Evolutionary conservation across 2,329 filamentous ascomycete species (phyloP), one percentile per base, ranked within the genome.

Genomic region (Rhinocladiella mackenziei): DNA sequence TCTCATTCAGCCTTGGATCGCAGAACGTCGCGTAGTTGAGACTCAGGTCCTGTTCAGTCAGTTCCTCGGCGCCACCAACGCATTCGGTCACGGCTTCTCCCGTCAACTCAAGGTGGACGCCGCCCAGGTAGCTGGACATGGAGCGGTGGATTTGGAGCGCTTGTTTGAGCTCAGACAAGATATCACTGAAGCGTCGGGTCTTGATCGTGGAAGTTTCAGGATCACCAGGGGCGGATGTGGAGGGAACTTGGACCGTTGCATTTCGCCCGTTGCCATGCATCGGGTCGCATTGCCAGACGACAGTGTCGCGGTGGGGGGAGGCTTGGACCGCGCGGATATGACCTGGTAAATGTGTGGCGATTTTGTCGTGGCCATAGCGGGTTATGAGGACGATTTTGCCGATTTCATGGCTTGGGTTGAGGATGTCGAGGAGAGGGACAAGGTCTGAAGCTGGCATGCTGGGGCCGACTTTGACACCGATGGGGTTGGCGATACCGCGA

Each of bases 251-350:
- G 14, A 56, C 50, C 0, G 49, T 55, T 15, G 53, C 55, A 35
- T 73, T 72, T 35, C 75, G 72, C 1, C 78, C 81, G 62, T 83
- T 83, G 20, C 92, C 92, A 68, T 98, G 92, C 92, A 98, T 98
- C 15, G 92, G 92, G 67, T 98, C 92, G 69, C 91, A 97, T 70
- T 97, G 92, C 91, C 91, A 97, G 57, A 96, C 87, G 3, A 94
- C 88, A 15, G 75, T 59, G 42, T 48, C 53, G 25, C 46, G 33
- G 60, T 84, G 80, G 0, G 76, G 88, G 45, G 85, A 89, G 57
- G 75, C 75, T 64, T 92, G 84, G 18, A 98, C 91, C 26, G 87
- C 88, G 56, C 84, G 80, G 62, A 98, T 97, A 66, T 97, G 92
- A 6, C 71, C 74, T 0, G 89, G 87, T 1, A 98, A 77, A 51